Base-by-base conservation (phyloP, 2,329 filamentous ascomycete species). In the Mycocentrospora acerina region DNA sequence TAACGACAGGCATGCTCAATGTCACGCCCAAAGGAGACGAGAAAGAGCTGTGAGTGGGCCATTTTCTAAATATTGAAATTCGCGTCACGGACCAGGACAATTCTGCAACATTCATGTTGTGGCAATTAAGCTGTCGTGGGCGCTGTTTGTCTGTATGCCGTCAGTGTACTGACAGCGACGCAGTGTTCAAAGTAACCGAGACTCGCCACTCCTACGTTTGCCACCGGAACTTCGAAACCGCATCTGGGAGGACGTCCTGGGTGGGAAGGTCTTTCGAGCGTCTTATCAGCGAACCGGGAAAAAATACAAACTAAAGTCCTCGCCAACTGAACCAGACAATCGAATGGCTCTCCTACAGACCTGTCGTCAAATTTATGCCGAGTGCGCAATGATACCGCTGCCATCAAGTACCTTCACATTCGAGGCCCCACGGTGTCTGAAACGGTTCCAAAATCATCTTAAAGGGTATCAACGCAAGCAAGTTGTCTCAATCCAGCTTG, bases 21-120 rank as follows among this genome's bases (percentile, higher is more conserved):
- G 44, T 48, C 5, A 37, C 34, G 2, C 52, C 42, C 3, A 53
- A 48, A 25, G 49, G 42, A 9, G 25, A 11, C 6, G 48, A 53
- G 36, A 37, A 37, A 14, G 28, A 22, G 19, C 19, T 22, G 19
- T 22, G 9, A 22, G 19, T 22, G 19, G 5, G 19, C 19, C 19
- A 22, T 6, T 22, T 9, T 22, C 5, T 22, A 9, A 22, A 5
- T 9, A 6, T 22, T 9, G 19, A 22, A 6, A 22, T 6, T 5
- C 19, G 19, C 9, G 9, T 22, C 19, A 9, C 9, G 19, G 19
- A 22, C 19, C 5, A 22, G 5, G 19, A 9, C 9, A 9, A 9
- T 9, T 22, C 5, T 22, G 19, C 19, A 6, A 22, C 19, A 22
- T 22, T 22, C 19, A 22, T 22, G n/a, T n/a, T n/a, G n/a, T n/a